Evolutionary conservation across 2,329 filamentous ascomycete species (phyloP).

Genomic region (Trichoderma koningii): DNA sequence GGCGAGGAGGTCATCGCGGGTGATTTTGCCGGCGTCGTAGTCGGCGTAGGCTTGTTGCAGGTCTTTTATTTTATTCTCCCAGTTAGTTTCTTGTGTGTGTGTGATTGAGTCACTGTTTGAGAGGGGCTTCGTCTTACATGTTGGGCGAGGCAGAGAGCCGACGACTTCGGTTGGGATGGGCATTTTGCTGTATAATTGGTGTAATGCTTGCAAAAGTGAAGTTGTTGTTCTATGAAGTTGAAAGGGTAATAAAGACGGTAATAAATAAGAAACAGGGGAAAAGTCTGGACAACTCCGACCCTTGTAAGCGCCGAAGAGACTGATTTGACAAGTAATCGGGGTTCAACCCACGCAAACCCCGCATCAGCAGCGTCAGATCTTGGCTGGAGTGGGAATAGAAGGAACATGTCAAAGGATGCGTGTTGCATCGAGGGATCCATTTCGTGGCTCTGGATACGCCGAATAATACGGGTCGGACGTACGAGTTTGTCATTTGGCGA

Average conservation of each 20-base stretch:
- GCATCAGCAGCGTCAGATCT: conserved; percentile 25
- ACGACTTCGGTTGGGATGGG: conserved; percentile 24
- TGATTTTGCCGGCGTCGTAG: conserved; percentile 25
- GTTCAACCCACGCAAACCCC: conserved; percentile 1
- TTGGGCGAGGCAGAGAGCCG: conserved; percentile 23
- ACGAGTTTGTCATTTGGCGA: background rate
- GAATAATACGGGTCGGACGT: background rate
- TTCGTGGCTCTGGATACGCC: background rate
- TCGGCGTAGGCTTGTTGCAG: conserved; percentile 27
- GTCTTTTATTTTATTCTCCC: background rate
- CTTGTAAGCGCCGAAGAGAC: background rate
- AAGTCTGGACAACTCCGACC: background rate
- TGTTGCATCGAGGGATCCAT: background rate
- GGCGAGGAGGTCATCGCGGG: conserved; percentile 12
- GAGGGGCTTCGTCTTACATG: conserved; percentile 1
- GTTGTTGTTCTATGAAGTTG: background rate
- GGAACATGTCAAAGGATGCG: background rate
- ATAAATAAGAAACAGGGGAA: background rate
- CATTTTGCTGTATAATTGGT: background rate
- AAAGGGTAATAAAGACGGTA: background rate
- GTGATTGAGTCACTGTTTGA: no score
- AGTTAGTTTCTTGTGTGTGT: background rate
- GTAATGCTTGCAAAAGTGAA: no score
- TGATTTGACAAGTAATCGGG: background rate
- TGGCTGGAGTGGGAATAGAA: background rate